Evolutionary conservation across 2,329 filamentous ascomycete species (phyloP).

Genomic region (Clonostachys byssicola): DNA sequence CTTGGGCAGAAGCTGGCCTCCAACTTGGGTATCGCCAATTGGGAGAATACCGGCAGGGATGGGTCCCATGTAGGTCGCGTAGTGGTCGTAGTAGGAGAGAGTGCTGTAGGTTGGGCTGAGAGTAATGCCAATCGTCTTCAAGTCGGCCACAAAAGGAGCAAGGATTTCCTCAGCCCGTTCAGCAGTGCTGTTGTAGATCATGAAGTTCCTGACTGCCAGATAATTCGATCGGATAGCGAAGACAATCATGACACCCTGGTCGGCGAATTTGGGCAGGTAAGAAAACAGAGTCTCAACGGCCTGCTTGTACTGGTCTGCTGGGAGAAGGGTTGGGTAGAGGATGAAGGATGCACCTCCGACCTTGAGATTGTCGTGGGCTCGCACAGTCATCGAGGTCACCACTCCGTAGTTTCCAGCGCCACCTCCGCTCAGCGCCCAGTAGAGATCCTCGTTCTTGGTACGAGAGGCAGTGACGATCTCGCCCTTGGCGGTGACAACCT

Average conservation of each 20-base stretch:
- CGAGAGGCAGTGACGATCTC: constrained; percentile 39
- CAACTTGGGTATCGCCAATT: constrained; percentile 17
- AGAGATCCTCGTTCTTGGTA: constrained; percentile 42
- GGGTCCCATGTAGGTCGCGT: constrained; percentile 11
- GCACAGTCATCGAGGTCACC: constrained; percentile 50
- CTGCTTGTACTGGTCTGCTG: neutral
- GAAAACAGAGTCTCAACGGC: neutral
- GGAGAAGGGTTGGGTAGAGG: neutral
- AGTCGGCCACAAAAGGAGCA: constrained; percentile 27
- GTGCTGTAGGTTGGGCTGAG: constrained; percentile 18
- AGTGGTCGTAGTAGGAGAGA: constrained; percentile 19
- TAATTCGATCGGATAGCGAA: constrained; percentile 34
- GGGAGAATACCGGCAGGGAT: constrained; percentile 11
- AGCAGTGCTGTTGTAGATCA: constrained; percentile 34
- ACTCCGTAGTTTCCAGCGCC: constrained; percentile 46
- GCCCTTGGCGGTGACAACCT: constrained; percentile 48
- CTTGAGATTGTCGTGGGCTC: constrained; percentile 36
- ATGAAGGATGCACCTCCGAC: constrained; percentile 26
- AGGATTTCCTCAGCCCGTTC: constrained; percentile 32
- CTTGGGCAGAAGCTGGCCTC: constrained; percentile 13
- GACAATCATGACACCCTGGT: constrained; percentile 40
- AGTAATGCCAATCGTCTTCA: constrained; percentile 11
- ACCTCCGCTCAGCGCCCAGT: constrained; percentile 60
- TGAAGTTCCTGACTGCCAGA: constrained; percentile 38
- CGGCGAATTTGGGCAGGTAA: constrained; percentile 31